A percentile compares a stretch with the other conserved stretches of the same genome.
These are phyloP conservation scores for Entomortierella chlamydospora DNA, from an alignment of 192 early-diverging fungal genomes.

Conservation along the genomic window DNA sequence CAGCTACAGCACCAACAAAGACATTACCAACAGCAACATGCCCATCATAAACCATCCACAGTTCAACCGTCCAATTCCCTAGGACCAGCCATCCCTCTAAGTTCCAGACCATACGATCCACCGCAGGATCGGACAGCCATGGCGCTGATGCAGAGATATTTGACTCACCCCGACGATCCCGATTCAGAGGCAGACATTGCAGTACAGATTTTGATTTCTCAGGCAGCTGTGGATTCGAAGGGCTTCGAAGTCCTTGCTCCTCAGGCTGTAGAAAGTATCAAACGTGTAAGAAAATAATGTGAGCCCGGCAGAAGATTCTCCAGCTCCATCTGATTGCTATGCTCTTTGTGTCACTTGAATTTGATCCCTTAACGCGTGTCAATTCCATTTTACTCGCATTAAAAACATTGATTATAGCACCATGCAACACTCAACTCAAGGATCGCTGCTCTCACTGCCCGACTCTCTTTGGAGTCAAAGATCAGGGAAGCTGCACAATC, in stretches of 20 bases:
- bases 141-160: constrained; percentile 39
- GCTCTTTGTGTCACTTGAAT: not conserved
- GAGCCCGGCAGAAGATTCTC: not conserved
- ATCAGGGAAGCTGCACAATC: constrained; percentile 70
- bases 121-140: constrained; percentile 44
- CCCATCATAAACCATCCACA: not conserved
- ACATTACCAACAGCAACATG: not conserved
- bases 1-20: constrained; percentile 2
- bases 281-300: constrained; percentile 54
- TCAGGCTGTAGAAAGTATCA: constrained; percentile 64
- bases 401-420: constrained; percentile 55
- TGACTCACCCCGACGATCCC: constrained; percentile 38
- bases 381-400: too few relatives aligned
- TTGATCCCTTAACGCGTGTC: not conserved
- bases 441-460: constrained; percentile 58
- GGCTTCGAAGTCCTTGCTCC: constrained; percentile 63
- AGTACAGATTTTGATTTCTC: constrained; percentile 62
- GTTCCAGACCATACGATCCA: not conserved
- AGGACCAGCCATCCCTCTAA: constrained; percentile 4
- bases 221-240: constrained; percentile 66
- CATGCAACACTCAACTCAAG: constrained; percentile 61
- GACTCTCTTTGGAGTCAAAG: constrained; percentile 66
- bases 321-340: not conserved
- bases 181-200: constrained; percentile 59
- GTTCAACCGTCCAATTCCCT: not conserved